Evolutionary conservation across 164 flowering plant species (phyloP).

Genomic region (Buxus sempervirens): DNA sequence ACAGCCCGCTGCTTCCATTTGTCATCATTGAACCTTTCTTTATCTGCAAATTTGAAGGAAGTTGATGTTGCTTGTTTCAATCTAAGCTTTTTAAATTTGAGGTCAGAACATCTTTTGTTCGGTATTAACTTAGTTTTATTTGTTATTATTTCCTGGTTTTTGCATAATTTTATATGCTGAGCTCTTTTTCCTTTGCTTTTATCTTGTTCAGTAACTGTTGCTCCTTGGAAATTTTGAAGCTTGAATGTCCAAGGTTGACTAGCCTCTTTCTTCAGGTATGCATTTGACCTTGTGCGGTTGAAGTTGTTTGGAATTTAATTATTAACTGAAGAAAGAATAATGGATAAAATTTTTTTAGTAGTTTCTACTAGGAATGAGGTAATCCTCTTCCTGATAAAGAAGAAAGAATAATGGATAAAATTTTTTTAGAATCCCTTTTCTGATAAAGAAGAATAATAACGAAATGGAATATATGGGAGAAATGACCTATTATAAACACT

Average conservation of each 20-base stretch:
- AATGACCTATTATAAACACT: too few species aligned
- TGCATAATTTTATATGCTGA: not conserved
- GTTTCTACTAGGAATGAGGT: too few species aligned
- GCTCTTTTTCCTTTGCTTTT: not conserved
- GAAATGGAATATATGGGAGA: too few species aligned
- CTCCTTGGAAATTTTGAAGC: conserved; percentile 76
- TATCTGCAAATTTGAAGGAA: conserved; percentile 83
- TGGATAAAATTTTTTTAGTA: too few species aligned
- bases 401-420: too few species aligned
- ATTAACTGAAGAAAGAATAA: too few species aligned
- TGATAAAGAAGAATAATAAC: too few species aligned
- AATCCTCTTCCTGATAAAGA: too few species aligned
- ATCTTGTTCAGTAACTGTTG: conserved; percentile 60
- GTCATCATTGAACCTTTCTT: conserved; percentile 78
- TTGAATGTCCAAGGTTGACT: conserved; percentile 74
- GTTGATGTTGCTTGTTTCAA: conserved; percentile 73
- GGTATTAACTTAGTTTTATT: not conserved
- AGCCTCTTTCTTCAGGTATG: conserved; percentile 95
- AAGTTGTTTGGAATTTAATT: not conserved
- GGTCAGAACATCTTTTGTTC: conserved; percentile 35
- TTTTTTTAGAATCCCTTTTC: too few species aligned
- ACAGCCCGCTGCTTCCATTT: conserved; percentile 64
- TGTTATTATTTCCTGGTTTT: not conserved
- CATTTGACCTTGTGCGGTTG: not conserved
- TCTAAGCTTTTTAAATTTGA: conserved; percentile 75